Evolutionary conservation across 805 yeast species (phyloP), one percentile per base, ranked within the genome.

Genomic region (Priceomyces melissophilus): DNA sequence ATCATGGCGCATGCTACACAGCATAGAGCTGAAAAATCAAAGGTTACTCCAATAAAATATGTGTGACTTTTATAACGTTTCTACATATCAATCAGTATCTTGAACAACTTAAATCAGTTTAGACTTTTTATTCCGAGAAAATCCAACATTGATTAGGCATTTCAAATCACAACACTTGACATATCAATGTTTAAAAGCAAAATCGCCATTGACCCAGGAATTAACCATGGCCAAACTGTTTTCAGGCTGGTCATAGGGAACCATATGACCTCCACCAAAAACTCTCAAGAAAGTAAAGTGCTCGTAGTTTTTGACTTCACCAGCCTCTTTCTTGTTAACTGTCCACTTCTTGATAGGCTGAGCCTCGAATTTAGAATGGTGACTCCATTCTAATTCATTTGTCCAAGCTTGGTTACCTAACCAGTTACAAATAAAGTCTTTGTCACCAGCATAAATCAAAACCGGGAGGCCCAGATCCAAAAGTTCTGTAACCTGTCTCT

Each of bases 201-300:
- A 76, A 59, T 84, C 83, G 34, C 91, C 95, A 35, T 66, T 49
- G 39, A 87, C 65, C 96, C 96, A 90, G 61, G 85, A 76, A 71
- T 87, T 85, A 49, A 90, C 78, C 89, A 90, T 82, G 41, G 79
- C 89, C 47, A 84, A 71, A 3, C 95, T 70, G 54, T 74, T 73
- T 55, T 78, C 81, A 27, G 96, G 95, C 69, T 85, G 93, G 64
- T 90, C 89, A 56, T 71, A 84, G 15, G 97, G 96, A 48, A 87
- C 96, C 96, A 90, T 89, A 67, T 90, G 97, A 17, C 97, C 97
- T 41, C 91, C 97, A 44, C 79, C 93, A 56, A 73, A 89, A 7
- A 89, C 80, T 63, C 96, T 78, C 65, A 87, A 73, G 71, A 83
- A 90, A 4, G 96, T 85, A 52, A 90, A 79, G 47, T 79, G 75